Conservation (phyloP, 441 rosid species). For the Macaranga tanarius region DNA sequence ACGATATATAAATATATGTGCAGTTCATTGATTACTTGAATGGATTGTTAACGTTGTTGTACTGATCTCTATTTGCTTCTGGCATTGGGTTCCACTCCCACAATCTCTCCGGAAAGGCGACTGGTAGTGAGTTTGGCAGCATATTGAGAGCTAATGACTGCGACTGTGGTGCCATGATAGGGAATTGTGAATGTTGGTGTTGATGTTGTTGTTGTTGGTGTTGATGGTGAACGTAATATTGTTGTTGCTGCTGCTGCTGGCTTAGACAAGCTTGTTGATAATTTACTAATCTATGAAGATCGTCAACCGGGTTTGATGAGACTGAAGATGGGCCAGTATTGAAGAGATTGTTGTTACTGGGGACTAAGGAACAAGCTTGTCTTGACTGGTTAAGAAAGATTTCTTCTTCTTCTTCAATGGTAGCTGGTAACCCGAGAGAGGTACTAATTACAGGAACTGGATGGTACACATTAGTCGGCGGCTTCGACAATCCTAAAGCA, state of each 20-base stretch:
- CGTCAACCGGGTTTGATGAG: conserved; percentile 47
- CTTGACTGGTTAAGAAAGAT: conserved; percentile 33
- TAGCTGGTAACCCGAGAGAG: conserved; percentile 34
- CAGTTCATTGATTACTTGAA: conserved; percentile 51
- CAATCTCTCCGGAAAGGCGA: conserved; percentile 50
- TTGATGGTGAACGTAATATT: conserved; percentile 34
- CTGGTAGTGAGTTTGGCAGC: conserved; percentile 46
- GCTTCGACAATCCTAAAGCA: conserved; percentile 59
- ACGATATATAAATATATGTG: conserved; percentile 3
- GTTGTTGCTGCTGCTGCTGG: conserved; percentile 43
- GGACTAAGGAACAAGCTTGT: conserved; percentile 29
- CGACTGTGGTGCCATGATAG: conserved; percentile 35
- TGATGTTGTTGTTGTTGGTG: background rate
- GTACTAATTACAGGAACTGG: conserved; percentile 39
- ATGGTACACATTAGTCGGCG: conserved; percentile 50
- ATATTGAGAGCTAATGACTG: conserved; percentile 46
- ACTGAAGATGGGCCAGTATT: conserved; percentile 28
- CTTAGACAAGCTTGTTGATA: conserved; percentile 50
- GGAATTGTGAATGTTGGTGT: conserved; percentile 30
- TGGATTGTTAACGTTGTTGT: conserved; percentile 42
- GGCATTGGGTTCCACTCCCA: conserved; percentile 92
- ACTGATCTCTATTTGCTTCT: conserved; percentile 52
- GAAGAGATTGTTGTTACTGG: conserved; percentile 32
- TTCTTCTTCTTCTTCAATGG: conserved; percentile 40
- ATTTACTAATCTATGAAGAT: conserved; percentile 74